Evolutionary conservation across 345 rosid species (phyloP).

Genomic region (Citrus glauca): DNA sequence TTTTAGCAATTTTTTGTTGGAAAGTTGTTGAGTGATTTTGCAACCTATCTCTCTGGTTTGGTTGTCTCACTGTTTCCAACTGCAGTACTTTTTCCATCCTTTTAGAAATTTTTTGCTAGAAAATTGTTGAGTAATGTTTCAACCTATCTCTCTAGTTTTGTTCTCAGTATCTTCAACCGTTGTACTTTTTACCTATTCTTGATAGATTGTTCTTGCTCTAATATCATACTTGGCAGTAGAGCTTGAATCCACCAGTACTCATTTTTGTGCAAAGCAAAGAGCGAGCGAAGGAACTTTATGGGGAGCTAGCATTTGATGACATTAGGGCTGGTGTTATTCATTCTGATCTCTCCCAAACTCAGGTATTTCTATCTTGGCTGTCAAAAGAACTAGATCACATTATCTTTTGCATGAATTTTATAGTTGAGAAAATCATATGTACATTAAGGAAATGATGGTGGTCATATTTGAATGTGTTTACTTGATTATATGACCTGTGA

Average conservation of each 20-base stretch:
- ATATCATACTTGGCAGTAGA: slow-evolving; percentile 50
- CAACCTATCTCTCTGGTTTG: background rate
- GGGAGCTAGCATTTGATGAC: slow-evolving; percentile 68
- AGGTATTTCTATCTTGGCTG: slow-evolving; percentile 47
- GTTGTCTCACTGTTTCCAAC: background rate
- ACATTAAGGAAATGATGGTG: background rate
- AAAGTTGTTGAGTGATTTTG: background rate
- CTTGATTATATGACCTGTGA: background rate
- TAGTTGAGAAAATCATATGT: background rate
- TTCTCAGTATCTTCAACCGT: background rate
- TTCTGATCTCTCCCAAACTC: slow-evolving; percentile 64
- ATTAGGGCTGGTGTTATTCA: slow-evolving; percentile 80
- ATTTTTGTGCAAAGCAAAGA: slow-evolving; percentile 90
- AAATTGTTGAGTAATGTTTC: background rate
- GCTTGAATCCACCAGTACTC: slow-evolving; percentile 87
- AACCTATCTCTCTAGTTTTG: background rate
- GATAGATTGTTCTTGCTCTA: slow-evolving; percentile 17
- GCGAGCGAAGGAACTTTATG: slow-evolving; percentile 82
- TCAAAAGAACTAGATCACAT: background rate
- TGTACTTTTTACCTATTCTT: slow-evolving; percentile 13
- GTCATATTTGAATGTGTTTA: background rate
- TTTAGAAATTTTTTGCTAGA: background rate
- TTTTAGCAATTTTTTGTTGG: background rate
- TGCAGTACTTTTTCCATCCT: background rate
- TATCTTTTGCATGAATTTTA: background rate